Base-by-base conservation (phyloP, 179 eudicot genomes). In the Silene vulgaris region DNA sequence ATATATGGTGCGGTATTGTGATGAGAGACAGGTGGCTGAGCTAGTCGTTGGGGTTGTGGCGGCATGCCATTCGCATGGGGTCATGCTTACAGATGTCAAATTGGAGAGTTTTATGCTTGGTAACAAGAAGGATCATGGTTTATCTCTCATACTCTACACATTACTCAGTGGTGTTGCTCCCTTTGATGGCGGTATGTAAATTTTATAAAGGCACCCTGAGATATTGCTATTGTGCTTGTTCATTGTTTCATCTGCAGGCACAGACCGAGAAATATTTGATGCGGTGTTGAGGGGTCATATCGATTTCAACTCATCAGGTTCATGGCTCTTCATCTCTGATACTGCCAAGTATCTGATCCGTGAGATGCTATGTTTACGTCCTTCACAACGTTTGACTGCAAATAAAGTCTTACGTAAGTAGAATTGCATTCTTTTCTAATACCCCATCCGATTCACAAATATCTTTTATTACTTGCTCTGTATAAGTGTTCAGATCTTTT, bases 241-340 rank as follows among this genome's bases (percentile, higher is more conserved):
- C 12, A 2, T 50, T 14, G 35, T 23, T 6, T 1, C 61, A 23
- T 50, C 2, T 21, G 4, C 62, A 80, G 82, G 71, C 12, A 80
- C 79, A 35, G 71, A 64, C 66, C 62, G 54, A 76, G 82, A 78
- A 54, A 75, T 75, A 75, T 71, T 63, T 71, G 75, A 71, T 59
- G 78, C 78, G 32, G 69, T 79, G 5, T 57, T 30, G 19, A 67
- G 20, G 81, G 69, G 20, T 70, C 35, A 79, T 45, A 75, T 69
- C 62, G 78, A 75, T 54, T 79, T 75, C n/a, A 71, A 75, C 28
- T 74, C 78, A 23, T 29, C 69, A n/a, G n/a, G n/a, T 8, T 78
- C 78, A 57, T 79, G 82, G 82, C 82, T 71, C 5, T 54, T 29
- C n/a, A 74, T 79, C 60, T 79, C 82, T 54, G 74, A 70, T 61